phyloP scores from a whole-genome alignment of 345 rosid species.

The Pugionium dolabratum region DNA sequence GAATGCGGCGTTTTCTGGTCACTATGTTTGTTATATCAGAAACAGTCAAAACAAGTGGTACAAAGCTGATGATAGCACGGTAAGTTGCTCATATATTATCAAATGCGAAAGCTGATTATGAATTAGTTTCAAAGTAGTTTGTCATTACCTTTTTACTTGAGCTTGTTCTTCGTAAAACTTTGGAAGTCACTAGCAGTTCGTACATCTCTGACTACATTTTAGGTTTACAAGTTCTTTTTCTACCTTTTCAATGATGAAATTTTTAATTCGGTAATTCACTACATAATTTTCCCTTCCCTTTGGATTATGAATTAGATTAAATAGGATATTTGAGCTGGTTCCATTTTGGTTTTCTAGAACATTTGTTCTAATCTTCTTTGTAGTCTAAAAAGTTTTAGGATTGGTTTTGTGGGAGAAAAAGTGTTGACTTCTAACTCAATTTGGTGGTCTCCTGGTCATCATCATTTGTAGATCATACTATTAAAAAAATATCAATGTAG shows the following conservation, averaged over 20 bases:
- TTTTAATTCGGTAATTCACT: not conserved
- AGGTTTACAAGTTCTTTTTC: constrained; percentile 7
- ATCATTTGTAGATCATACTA: constrained; percentile 2
- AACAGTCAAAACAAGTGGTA: constrained; percentile 86
- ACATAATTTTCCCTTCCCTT: not conserved
- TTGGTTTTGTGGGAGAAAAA: constrained; percentile 8
- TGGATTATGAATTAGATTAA: not conserved
- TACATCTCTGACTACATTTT: not conserved
- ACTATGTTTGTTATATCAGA: constrained; percentile 87
- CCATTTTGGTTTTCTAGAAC: not conserved
- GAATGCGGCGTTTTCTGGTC: constrained; percentile 96
- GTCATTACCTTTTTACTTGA: not conserved
- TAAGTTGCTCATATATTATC: constrained; percentile 44
- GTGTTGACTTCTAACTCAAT: constrained; percentile 8
- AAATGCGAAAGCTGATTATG: constrained; percentile 1
- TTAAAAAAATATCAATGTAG: not conserved
- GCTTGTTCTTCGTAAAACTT: not conserved
- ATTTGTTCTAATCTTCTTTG: not conserved
- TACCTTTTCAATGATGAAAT: not conserved
- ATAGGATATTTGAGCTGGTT: not conserved
- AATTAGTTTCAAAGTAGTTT: constrained; percentile 5
- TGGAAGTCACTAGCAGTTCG: constrained; percentile 6
- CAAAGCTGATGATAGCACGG: constrained; percentile 88
- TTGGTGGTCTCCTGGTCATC: constrained; percentile 15
- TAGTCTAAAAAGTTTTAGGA: constrained; percentile 20